phyloP scores from a whole-genome alignment of 371 early-diverging fungal genomes.

The Actinomortierella ambigua region DNA sequence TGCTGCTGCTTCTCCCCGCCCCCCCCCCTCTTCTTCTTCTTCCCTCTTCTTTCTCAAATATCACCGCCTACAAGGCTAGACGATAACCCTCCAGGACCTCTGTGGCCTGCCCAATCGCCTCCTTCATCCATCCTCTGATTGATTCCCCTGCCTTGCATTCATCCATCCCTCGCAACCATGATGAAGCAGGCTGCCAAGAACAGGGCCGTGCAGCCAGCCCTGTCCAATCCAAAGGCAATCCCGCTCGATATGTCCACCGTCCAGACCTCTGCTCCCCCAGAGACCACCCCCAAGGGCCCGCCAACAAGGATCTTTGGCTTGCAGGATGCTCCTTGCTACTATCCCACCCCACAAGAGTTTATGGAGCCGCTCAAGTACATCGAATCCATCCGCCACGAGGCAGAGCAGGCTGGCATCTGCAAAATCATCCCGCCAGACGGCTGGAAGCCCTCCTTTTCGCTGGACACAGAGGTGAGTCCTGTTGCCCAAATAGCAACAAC shows the following conservation, averaged over 20 bases:
- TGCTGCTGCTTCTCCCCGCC: slow-evolving; percentile 1
- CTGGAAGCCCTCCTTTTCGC: slow-evolving; percentile 84
- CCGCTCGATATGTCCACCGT: slow-evolving; percentile 46
- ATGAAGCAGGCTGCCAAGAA: slow-evolving; percentile 13
- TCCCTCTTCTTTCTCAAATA: slow-evolving; percentile 16
- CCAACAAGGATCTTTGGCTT: slow-evolving; percentile 67
- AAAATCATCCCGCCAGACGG: slow-evolving; percentile 92
- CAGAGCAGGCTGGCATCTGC: slow-evolving; percentile 84
- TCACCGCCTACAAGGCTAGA: not conserved
- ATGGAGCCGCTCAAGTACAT: slow-evolving; percentile 85
- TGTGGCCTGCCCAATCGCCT: too few species aligned
- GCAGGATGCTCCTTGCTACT: slow-evolving; percentile 78
- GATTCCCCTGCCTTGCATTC: not conserved
- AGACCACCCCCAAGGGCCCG: slow-evolving; percentile 43
- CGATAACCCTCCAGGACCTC: too few species aligned
- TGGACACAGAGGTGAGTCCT: slow-evolving; percentile 80
- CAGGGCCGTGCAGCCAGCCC: slow-evolving; percentile 7
- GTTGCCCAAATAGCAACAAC: not conserved
- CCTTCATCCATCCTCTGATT: not conserved
- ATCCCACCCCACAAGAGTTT: slow-evolving; percentile 87
- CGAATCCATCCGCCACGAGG: slow-evolving; percentile 78
- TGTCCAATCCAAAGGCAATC: slow-evolving; percentile 18
- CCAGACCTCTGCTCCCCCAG: slow-evolving; percentile 33
- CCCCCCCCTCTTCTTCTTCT: slow-evolving; percentile 14
- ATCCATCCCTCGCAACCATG: not conserved